These are phyloP conservation scores for Phytophthora boehmeriae DNA, from an alignment of 352 stramenopile genomes.

Conservation along the genomic window DNA sequence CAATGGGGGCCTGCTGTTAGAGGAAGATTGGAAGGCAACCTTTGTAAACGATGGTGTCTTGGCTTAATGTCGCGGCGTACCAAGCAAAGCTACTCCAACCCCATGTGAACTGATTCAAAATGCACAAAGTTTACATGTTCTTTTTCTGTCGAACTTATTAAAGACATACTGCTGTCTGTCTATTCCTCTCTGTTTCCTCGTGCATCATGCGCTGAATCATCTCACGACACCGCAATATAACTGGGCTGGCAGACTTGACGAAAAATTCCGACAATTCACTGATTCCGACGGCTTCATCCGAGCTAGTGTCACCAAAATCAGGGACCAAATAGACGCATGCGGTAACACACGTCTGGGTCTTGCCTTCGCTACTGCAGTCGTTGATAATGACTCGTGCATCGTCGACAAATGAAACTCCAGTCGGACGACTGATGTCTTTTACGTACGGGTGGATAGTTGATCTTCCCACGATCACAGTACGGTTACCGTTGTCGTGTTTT, in stretches of 20 bases:
- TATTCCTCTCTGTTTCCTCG: slow-evolving; percentile 18
- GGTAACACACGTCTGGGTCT: slow-evolving; percentile 18
- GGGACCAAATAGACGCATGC: slow-evolving; percentile 34
- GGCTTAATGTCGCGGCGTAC: not conserved
- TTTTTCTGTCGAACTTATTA: slow-evolving; percentile 1
- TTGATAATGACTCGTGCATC: slow-evolving; percentile 23
- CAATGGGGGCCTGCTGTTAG: slow-evolving; percentile 35
- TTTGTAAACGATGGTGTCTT: not conserved
- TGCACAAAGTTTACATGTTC: too few species aligned
- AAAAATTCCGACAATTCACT: slow-evolving; percentile 33
- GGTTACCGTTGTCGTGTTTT: slow-evolving; percentile 21
- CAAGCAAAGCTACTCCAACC: not conserved
- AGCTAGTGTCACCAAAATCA: slow-evolving; percentile 25
- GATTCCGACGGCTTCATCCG: slow-evolving; percentile 24
- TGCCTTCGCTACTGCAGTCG: slow-evolving; percentile 18
- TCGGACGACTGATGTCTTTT: slow-evolving; percentile 30
- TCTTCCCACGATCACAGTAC: slow-evolving; percentile 27
- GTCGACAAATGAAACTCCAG: slow-evolving; percentile 29
- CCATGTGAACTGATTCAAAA: too few species aligned
- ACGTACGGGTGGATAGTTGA: slow-evolving; percentile 35
- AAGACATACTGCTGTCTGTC: slow-evolving; percentile 26
- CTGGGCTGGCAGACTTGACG: slow-evolving; percentile 22
- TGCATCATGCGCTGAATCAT: slow-evolving; percentile 28
- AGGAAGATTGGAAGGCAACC: slow-evolving; percentile 40
- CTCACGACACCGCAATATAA: slow-evolving; percentile 24